These are phyloP conservation scores for Leucaena leucocephala DNA, from an alignment of 306 rosid genomes.

Conservation along the genomic window DNA sequence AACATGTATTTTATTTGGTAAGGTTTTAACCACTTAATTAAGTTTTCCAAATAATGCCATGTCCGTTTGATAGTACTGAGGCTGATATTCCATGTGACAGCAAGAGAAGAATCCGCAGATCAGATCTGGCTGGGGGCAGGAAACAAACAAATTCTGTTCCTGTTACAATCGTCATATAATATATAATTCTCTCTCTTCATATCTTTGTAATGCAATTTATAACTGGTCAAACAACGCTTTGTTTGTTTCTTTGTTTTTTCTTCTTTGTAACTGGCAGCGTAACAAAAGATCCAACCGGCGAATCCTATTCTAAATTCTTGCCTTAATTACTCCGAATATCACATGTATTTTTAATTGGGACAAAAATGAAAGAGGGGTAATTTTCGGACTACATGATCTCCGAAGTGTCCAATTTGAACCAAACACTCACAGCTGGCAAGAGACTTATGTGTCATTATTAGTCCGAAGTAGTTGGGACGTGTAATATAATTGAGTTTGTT, in stretches of 20 bases:
- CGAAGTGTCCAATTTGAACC: neutral
- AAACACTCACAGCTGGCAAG: neutral
- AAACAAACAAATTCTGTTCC: constrained; percentile 1
- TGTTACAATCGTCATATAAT: constrained; percentile 7
- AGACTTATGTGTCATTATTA: neutral
- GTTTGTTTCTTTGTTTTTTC: neutral
- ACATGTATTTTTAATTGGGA: neutral
- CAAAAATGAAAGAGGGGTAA: neutral
- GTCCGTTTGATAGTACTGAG: constrained; percentile 1
- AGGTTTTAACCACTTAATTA: neutral
- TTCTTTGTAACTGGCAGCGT: neutral
- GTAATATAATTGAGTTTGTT: neutral
- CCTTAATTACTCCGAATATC: neutral
- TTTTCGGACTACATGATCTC: neutral
- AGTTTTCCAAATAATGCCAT: neutral
- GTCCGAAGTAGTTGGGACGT: neutral
- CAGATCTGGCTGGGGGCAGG: neutral
- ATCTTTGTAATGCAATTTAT: neutral
- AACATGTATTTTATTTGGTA: neutral
- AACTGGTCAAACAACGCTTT: neutral
- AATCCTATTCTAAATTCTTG: constrained; percentile 3
- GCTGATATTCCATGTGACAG: constrained; percentile 14
- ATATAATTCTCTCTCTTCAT: neutral
- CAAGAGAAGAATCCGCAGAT: constrained; percentile 9
- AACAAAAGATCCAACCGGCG: neutral